Base-by-base conservation (phyloP, 352 stramenopile species). In the Plasmopara viticola region DNA sequence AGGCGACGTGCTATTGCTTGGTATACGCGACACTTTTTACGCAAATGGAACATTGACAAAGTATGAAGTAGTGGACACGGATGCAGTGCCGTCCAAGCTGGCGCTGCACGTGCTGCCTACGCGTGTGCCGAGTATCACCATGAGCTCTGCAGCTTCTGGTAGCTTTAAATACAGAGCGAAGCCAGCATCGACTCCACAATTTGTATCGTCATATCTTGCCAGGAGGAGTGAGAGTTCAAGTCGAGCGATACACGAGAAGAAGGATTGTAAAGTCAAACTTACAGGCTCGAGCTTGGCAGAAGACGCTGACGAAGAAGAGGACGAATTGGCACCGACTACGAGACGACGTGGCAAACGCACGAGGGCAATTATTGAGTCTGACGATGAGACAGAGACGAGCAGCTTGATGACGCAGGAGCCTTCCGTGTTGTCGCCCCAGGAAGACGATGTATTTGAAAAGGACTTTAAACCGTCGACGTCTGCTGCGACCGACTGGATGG, bases 41-140 rank as follows among this genome's bases (percentile, higher is more conserved):
- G 80, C 78, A 39, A 90, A 90, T 48, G 83, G 83, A 2, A 90
- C 83, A 46, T 60, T 93, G 25, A 87, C 76, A 41, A 91, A 94
- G 69, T 94, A 94, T 64, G 69, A 86, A 42, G 78, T 93, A 9
- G 61, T 93, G 18, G 74, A 92, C 48, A 43, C 65, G 29, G 63
- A 81, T 47, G 58, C 55, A 0, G 25, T 15, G 8, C 51, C 62
- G 34, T 44, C 49, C n/a, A 62, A 67, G 17, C 0, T 56, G 18
- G 44, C 55, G 30, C 48, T 84, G 25, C 56, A 66, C 34, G 62
- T 75, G 48, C 53, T 62, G 47, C 67, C 48, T 6, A 70, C 58
- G 35, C 58, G 53, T 40, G 61, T 66, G 25, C 56, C 56, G n/a
- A 56, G 52, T 51, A 67, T 70, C 34, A 54, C 48, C 35, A 62